Evolutionary conservation across 371 early-diverging fungal genomes (phyloP).

Genomic region (Apophysomyces elegans): DNA sequence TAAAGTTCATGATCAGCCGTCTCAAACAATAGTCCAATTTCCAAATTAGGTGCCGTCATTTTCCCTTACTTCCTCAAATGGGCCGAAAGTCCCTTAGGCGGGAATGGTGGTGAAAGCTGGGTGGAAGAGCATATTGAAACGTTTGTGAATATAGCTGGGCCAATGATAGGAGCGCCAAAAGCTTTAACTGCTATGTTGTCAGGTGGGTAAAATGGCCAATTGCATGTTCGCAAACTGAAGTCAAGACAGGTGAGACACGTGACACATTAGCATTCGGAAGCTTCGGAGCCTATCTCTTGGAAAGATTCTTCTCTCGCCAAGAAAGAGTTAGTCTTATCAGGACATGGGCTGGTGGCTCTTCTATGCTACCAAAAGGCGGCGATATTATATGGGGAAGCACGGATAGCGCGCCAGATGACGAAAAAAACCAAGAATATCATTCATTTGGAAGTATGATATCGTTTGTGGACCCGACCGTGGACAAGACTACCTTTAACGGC

Average conservation of each 20-base stretch:
- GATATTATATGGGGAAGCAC: slow-evolving; percentile 76
- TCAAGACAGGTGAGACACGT: slow-evolving; percentile 62
- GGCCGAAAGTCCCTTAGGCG: slow-evolving; percentile 76
- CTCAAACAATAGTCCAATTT: not conserved
- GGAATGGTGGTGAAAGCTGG: slow-evolving; percentile 79
- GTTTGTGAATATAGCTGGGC: slow-evolving; percentile 85
- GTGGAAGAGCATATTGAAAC: slow-evolving; percentile 77
- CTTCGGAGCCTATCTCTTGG: slow-evolving; percentile 76
- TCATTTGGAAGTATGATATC: slow-evolving; percentile 38
- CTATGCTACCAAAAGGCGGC: slow-evolving; percentile 87
- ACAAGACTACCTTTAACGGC: not conserved
- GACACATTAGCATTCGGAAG: slow-evolving; percentile 83
- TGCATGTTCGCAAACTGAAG: not conserved
- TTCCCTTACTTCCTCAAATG: slow-evolving; percentile 88
- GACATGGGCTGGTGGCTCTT: slow-evolving; percentile 79
- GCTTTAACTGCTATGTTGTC: slow-evolving; percentile 71
- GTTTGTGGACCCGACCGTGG: slow-evolving; percentile 13
- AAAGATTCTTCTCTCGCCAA: slow-evolving; percentile 79
- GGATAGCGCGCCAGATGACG: slow-evolving; percentile 70
- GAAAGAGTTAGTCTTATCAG: slow-evolving; percentile 79
- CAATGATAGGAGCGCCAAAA: slow-evolving; percentile 88
- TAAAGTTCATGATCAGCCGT: not conserved
- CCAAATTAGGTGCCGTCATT: not conserved
- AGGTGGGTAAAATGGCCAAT: slow-evolving; percentile 33
- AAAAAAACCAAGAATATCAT: slow-evolving; percentile 20